These are phyloP conservation scores for Lactarius hatsudake DNA, from an alignment of 768 basidiomycete species.

Conservation along the genomic window DNA sequence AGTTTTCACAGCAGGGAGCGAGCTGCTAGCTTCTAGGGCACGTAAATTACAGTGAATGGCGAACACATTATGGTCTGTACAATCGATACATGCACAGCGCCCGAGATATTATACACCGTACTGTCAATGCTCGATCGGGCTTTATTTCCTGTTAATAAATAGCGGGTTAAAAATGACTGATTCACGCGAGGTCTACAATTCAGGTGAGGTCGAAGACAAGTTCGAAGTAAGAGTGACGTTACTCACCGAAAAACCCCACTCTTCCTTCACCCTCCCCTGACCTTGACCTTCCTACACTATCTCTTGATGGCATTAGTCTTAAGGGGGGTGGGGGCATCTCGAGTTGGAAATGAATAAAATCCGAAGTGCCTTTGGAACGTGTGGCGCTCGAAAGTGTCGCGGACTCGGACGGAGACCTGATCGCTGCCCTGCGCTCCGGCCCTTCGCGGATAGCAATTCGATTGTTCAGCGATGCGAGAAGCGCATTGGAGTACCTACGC, in stretches of 20 bases:
- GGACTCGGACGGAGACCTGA: neutral
- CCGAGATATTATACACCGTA: neutral
- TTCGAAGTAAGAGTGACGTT: neutral
- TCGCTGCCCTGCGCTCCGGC: neutral
- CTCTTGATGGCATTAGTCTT: neutral
- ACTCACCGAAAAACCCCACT: neutral
- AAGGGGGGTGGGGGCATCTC: neutral
- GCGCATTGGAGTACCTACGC: slow-evolving; percentile 15
- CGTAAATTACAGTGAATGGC: neutral
- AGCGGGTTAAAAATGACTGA: neutral
- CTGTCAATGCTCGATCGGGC: neutral
- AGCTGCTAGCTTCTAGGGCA: neutral
- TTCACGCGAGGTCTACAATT: neutral
- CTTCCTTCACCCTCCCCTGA: neutral
- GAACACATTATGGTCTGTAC: neutral
- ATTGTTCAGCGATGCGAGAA: slow-evolving; percentile 17
- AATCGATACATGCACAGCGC: neutral
- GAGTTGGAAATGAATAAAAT: neutral
- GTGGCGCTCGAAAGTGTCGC: neutral
- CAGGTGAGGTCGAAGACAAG: neutral
- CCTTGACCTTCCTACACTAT: neutral
- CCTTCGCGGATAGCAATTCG: slow-evolving; percentile 11
- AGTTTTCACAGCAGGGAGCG: neutral
- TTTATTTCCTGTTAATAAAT: neutral
- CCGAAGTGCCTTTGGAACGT: neutral